Evolutionary conservation across 257 asterid genomes (phyloP).

Genomic region (Marsdenia floribunda): DNA sequence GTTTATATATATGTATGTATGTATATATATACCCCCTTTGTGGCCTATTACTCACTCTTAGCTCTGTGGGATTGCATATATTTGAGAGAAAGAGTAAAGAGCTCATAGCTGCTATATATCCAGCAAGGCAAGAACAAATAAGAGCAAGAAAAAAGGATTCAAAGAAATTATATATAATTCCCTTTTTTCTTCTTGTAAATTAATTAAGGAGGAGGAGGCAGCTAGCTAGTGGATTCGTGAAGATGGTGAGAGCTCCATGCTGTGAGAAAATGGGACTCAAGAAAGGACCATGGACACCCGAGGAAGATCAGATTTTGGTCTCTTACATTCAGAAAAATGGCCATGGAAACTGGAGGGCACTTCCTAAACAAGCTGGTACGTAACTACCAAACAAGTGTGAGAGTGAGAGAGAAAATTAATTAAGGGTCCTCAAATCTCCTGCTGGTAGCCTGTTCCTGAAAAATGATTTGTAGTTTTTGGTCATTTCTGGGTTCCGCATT

Average conservation of each 20-base stretch:
- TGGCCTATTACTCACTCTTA: conserved; percentile 22
- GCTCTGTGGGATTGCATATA: conserved; percentile 6
- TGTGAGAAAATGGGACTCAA: conserved; percentile 76
- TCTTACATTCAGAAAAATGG: conserved; percentile 48
- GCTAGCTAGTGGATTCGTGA: neutral
- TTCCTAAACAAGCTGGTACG: conserved; percentile 76
- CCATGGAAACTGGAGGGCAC: conserved; percentile 79
- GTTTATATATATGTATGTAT: too few relatives aligned
- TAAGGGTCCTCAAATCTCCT: neutral
- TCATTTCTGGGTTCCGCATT: neutral
- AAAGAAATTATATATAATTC: too few relatives aligned
- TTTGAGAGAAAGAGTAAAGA: neutral
- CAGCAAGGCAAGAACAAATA: neutral
- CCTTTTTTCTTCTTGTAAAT: too few relatives aligned
- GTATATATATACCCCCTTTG: conserved; percentile 19
- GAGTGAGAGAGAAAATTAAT: too few relatives aligned
- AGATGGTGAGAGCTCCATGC: conserved; percentile 91
- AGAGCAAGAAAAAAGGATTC: neutral
- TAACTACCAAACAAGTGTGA: neutral
- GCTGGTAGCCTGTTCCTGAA: neutral
- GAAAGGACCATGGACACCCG: conserved; percentile 77
- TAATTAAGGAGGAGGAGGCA: too few relatives aligned
- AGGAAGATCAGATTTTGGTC: conserved; percentile 60
- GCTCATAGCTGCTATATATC: neutral
- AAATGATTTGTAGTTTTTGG: neutral